phyloP scores from a whole-genome alignment of 768 basidiomycete species.

The Pleurotus sapidus region DNA sequence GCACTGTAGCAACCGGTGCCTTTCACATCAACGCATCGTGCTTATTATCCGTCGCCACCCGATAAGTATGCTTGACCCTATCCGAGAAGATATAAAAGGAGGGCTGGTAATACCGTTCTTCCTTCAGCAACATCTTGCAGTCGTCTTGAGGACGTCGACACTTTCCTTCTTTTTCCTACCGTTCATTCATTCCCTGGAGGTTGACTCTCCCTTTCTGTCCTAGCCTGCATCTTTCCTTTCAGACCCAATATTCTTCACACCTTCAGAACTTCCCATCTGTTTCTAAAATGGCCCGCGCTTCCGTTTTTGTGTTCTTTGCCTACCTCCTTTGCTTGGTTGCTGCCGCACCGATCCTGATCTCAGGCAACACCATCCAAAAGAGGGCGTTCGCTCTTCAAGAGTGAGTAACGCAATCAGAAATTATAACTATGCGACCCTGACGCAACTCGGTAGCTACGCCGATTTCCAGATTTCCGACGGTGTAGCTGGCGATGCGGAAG shows the following conservation, averaged over 20 bases:
- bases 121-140: slow-evolving; percentile 11
- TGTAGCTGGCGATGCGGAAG: slow-evolving; percentile 30
- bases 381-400: slow-evolving; percentile 17
- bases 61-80: no score
- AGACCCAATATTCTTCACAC: neutral
- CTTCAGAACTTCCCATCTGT: slow-evolving; percentile 1
- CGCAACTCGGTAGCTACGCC: slow-evolving; percentile 23
- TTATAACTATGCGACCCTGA: neutral
- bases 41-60: no score
- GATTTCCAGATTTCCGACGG: slow-evolving; percentile 39
- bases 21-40: neutral
- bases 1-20: neutral
- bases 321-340: slow-evolving; percentile 13
- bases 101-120: neutral
- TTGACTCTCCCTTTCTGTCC: slow-evolving; percentile 12
- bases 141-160: slow-evolving; percentile 22
- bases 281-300: slow-evolving; percentile 18
- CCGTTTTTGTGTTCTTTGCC: slow-evolving; percentile 16
- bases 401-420: slow-evolving; percentile 9
- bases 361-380: slow-evolving; percentile 7
- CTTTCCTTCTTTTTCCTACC: slow-evolving; percentile 11
- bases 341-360: slow-evolving; percentile 18
- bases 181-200: slow-evolving; percentile 11
- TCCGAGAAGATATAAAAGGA: no score
- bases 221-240: slow-evolving; percentile 8